Conservation (phyloP, 2,329 filamentous ascomycete species). For the Monosporascus sp. region DNA sequence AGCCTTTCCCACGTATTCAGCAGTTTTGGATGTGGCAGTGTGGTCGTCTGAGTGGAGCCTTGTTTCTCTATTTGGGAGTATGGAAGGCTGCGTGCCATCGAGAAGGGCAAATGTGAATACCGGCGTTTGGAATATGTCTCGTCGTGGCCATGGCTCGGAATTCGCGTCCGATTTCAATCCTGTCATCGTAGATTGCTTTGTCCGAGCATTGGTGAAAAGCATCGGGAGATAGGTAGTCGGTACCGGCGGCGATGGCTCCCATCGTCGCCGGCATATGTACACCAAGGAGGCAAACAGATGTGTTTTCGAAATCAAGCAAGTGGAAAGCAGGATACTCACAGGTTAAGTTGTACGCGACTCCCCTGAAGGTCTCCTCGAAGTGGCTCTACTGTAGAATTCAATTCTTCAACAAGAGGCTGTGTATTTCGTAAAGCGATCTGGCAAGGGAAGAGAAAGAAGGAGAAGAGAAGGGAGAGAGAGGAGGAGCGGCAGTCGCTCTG, state of each 20-base stretch:
- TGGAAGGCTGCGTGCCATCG: not conserved
- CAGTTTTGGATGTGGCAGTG: not conserved
- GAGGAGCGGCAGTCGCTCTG: constrained; percentile 24
- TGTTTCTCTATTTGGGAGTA: constrained; percentile 11
- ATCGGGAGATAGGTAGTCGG: too few relatives aligned
- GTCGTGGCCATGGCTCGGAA: not conserved
- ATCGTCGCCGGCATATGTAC: too few relatives aligned
- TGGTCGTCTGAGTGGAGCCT: constrained; percentile 1
- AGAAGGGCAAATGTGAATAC: not conserved
- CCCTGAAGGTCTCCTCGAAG: constrained; percentile 1
- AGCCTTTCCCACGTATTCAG: not conserved
- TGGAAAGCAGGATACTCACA: not conserved
- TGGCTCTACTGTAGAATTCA: constrained; percentile 5
- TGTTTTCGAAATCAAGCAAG: not conserved
- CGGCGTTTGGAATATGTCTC: not conserved
- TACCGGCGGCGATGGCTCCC: too few relatives aligned
- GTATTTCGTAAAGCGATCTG: constrained; percentile 21
- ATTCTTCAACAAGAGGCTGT: constrained; percentile 13
- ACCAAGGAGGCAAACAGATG: not conserved
- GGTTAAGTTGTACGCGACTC: constrained; percentile 1
- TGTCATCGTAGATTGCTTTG: not conserved
- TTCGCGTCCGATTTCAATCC: not conserved
- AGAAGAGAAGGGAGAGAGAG: constrained; percentile 19
- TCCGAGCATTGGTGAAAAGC: not conserved
- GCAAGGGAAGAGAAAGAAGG: constrained; percentile 26